Conservation (phyloP, 371 early-diverging fungal genomes). For the Conidiobolus coronatus region DNA sequence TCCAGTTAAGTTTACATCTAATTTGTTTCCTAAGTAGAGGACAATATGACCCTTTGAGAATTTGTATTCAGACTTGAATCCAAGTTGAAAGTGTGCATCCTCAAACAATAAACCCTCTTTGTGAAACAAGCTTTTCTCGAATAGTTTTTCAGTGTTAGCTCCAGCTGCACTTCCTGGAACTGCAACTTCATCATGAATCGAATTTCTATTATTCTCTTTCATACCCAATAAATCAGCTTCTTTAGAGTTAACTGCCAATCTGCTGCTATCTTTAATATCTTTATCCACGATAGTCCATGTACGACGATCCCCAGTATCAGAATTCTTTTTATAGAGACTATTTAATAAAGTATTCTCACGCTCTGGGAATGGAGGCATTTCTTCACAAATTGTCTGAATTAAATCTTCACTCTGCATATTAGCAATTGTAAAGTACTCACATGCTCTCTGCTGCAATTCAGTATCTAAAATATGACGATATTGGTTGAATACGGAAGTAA, state of each 20-base stretch:
- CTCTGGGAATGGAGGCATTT: constrained; percentile 92
- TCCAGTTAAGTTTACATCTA: constrained; percentile 16
- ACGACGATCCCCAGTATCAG: constrained; percentile 82
- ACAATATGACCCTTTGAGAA: constrained; percentile 64
- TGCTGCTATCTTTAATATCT: constrained; percentile 32
- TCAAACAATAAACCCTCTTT: constrained; percentile 77
- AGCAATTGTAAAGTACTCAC: constrained; percentile 77
- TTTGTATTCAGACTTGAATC: constrained; percentile 73
- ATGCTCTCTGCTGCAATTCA: constrained; percentile 89
- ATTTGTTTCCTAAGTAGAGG: constrained; percentile 72
- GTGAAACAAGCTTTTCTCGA: constrained; percentile 28
- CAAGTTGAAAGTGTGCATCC: constrained; percentile 61
- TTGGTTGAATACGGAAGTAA: constrained; percentile 59
- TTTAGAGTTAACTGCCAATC: background rate
- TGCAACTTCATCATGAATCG: background rate
- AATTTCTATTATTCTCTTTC: background rate
- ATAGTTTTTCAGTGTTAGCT: constrained; percentile 27
- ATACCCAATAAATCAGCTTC: constrained; percentile 3
- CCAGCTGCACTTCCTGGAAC: constrained; percentile 13
- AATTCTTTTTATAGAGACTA: constrained; percentile 54
- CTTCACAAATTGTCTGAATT: constrained; percentile 77
- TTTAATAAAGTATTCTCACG: constrained; percentile 71
- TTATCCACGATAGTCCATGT: constrained; percentile 86
- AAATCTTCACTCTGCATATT: constrained; percentile 66
- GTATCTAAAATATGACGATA: constrained; percentile 72